Conservation (phyloP, 345 rosid species). For the Brassica juncea region DNA sequence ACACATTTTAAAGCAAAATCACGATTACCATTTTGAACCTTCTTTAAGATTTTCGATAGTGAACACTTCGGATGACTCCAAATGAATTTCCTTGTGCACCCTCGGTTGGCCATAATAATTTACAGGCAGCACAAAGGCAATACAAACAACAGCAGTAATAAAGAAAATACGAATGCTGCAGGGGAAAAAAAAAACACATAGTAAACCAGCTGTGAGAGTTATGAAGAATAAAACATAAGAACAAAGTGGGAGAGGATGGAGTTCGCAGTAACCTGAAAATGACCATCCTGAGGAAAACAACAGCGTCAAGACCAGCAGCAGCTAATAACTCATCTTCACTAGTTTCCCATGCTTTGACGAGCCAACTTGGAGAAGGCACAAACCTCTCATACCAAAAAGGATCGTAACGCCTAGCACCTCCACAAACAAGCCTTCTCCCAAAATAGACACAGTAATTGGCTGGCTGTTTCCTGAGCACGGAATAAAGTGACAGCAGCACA, state of each 20-base stretch:
- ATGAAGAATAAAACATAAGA: no score
- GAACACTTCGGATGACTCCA: constrained; percentile 72
- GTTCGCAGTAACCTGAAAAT: constrained; percentile 63
- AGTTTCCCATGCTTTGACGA: constrained; percentile 80
- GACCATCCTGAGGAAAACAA: constrained; percentile 73
- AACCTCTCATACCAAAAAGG: constrained; percentile 69
- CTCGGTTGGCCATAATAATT: constrained; percentile 79
- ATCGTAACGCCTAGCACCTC: constrained; percentile 38
- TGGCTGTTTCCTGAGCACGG: constrained; percentile 86
- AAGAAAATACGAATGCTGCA: constrained; percentile 75
- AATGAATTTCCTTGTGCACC: constrained; percentile 58
- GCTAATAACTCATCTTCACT: constrained; percentile 79
- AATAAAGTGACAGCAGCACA: constrained; percentile 65
- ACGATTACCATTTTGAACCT: constrained; percentile 68
- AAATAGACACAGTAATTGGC: constrained; percentile 70
- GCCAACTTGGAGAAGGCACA: constrained; percentile 91
- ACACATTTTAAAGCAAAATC: not conserved
- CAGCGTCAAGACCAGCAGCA: constrained; percentile 76
- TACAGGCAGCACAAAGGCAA: constrained; percentile 76
- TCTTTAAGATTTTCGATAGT: constrained; percentile 72
- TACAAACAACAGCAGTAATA: constrained; percentile 69
- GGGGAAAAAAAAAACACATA: not conserved
- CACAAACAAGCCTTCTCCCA: constrained; percentile 60
- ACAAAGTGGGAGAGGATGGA: not conserved
- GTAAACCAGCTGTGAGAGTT: not conserved